These are phyloP conservation scores for Ascochyta lentis DNA, from an alignment of 2,329 filamentous ascomycete genomes.

Conservation along the genomic window DNA sequence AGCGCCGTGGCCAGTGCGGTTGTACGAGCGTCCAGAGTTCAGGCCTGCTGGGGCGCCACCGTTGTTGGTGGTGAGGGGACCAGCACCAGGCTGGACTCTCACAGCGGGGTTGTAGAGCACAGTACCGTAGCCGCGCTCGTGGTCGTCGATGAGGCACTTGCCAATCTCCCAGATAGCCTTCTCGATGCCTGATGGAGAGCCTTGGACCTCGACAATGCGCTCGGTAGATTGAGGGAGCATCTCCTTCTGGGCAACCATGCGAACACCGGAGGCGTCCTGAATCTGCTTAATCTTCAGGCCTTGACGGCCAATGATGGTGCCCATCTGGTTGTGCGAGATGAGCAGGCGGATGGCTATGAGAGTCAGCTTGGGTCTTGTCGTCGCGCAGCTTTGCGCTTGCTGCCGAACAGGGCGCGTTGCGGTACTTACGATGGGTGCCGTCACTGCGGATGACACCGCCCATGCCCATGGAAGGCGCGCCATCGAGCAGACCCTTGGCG, in stretches of 20 bases:
- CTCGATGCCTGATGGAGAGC: conserved; percentile 92
- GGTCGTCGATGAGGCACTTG: conserved; percentile 97
- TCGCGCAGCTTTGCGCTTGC: not conserved
- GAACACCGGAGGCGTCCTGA: conserved; percentile 93
- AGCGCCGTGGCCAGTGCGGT: conserved; percentile 92
- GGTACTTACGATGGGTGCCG: conserved; percentile 87
- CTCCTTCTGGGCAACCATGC: conserved; percentile 99
- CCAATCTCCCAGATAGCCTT: conserved; percentile 98
- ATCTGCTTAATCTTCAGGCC: conserved; percentile 99
- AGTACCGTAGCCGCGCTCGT: conserved; percentile 95
- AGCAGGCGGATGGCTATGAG: conserved; percentile 87
- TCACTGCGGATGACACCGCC: conserved; percentile 82
- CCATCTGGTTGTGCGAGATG: conserved; percentile 99
- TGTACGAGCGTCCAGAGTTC: conserved; percentile 71
- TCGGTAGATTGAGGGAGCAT: conserved; percentile 99
- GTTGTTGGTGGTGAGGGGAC: conserved; percentile 59
- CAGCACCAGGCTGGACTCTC: conserved; percentile 73
- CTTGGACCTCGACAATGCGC: conserved; percentile 95
- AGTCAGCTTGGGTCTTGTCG: conserved; percentile 25
- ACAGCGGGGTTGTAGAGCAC: conserved; percentile 97
- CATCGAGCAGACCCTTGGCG: conserved; percentile 87
- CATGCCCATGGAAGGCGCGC: conserved; percentile 95
- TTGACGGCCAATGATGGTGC: conserved; percentile 95
- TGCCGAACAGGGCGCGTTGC: not conserved
- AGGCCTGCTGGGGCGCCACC: conserved; percentile 60